Percentiles rank a stretch among this genome's conserved stretches.
Conservation (phyloP, 2,329 filamentous ascomycete species). For the Piedraia hortae region DNA sequence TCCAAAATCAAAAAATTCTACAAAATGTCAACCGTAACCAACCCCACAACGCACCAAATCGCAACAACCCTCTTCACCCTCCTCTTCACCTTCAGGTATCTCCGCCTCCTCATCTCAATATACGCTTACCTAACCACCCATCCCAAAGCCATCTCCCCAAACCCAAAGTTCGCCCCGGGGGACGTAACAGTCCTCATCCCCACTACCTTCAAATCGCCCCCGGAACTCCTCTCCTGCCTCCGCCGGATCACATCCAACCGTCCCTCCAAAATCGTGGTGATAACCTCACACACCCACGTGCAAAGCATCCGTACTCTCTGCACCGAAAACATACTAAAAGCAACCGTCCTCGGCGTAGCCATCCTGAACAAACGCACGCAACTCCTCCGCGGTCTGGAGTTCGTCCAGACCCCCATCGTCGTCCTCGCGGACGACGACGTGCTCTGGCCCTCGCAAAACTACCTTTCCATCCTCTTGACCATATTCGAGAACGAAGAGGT, state of each 20-base stretch:
- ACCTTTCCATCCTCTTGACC: conserved; percentile 11
- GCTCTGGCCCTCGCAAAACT: conserved; percentile 9
- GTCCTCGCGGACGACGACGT: conserved; percentile 15
- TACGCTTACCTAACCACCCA: conserved; percentile 8
- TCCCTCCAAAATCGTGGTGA: conserved; percentile 8
- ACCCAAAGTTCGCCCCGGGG: conserved; percentile 6
- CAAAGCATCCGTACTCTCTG: conserved; percentile 4
- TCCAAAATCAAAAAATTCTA: too few relatives aligned
- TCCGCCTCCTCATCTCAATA: conserved; percentile 7
- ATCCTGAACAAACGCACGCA: conserved; percentile 13
- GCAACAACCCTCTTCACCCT: conserved; percentile 1
- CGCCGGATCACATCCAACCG: conserved; percentile 5
- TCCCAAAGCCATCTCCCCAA: conserved; percentile 6
- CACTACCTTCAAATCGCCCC: conserved; percentile 11
- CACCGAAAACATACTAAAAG: conserved; percentile 3
- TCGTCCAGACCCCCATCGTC: conserved; percentile 8
- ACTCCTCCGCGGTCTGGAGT: conserved; percentile 9
- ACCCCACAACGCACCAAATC: too few relatives aligned
- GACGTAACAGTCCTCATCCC: conserved; percentile 12
- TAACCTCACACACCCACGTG: conserved; percentile 8
- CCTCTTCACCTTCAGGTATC: conserved; percentile 3
- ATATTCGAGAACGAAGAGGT: conserved; percentile 20
- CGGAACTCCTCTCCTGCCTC: conserved; percentile 9
- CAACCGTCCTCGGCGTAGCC: conserved; percentile 10
- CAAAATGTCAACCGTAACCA: too few relatives aligned